A percentile compares a stretch with the other conserved stretches of the same genome.
phyloP scores from a whole-genome alignment of 2,329 filamentous ascomycete species.

The Neopestalotiopsis rosae region DNA sequence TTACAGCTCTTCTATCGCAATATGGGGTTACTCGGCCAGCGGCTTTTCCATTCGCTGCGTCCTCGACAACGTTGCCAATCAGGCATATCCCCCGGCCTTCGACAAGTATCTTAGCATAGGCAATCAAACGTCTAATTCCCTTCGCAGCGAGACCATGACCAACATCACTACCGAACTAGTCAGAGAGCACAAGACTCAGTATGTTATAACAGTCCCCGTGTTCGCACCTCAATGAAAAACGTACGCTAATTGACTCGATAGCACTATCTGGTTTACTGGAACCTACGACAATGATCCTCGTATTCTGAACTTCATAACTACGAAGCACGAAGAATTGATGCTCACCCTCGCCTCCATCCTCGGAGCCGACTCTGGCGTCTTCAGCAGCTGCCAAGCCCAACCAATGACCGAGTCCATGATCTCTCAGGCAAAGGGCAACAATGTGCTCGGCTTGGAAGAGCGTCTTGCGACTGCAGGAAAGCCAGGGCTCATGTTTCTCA shows the following conservation, averaged over 20 bases:
- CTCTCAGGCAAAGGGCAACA: slow-evolving; percentile 42
- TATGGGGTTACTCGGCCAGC: not conserved
- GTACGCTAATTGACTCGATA: not conserved
- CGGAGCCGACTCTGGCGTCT: slow-evolving; percentile 35
- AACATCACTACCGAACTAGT: slow-evolving; percentile 20
- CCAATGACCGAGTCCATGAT: slow-evolving; percentile 43
- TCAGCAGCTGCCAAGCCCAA: slow-evolving; percentile 39
- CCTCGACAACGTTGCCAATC: slow-evolving; percentile 16
- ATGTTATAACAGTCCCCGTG: not conserved
- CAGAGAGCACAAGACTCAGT: slow-evolving; percentile 6
- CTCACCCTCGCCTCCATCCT: slow-evolving; percentile 31
- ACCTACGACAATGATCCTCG: slow-evolving; percentile 23
- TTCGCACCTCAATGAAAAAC: too few species aligned
- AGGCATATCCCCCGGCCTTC: slow-evolving; percentile 18
- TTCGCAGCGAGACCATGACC: slow-evolving; percentile 18
- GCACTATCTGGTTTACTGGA: slow-evolving; percentile 21
- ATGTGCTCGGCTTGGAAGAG: slow-evolving; percentile 43
- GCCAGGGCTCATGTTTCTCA: slow-evolving; percentile 34
- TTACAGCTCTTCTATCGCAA: not conserved
- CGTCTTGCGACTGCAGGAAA: slow-evolving; percentile 32
- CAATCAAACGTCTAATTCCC: slow-evolving; percentile 11
- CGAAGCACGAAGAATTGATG: slow-evolving; percentile 44
- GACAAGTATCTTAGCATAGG: slow-evolving; percentile 21
- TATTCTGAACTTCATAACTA: slow-evolving; percentile 41
- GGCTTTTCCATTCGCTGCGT: not conserved